These are phyloP conservation scores for Magnusiomyces tetraspermus DNA, from an alignment of 1,139 yeast genomes.

Conservation along the genomic window DNA sequence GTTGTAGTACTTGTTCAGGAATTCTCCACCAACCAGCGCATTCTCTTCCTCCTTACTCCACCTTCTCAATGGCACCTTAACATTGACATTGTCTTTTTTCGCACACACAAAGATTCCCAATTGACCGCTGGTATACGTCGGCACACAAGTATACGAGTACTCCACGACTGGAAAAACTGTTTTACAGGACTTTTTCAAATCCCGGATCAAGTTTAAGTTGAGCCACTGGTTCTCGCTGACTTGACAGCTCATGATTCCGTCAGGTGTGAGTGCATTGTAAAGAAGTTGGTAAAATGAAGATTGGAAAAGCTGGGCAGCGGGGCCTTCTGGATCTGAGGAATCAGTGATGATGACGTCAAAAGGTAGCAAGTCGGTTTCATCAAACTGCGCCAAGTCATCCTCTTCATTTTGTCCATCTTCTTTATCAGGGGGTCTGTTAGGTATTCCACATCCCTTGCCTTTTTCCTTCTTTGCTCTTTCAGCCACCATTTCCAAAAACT, in stretches of 20 bases:
- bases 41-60: constrained; percentile 43
- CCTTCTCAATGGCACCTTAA: constrained; percentile 49
- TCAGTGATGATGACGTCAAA: constrained; percentile 91
- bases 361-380: background rate
- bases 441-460: background rate
- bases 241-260: constrained; percentile 85
- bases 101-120: constrained; percentile 79
- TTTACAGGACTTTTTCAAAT: constrained; percentile 50
- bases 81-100: constrained; percentile 44
- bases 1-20: constrained; percentile 56
- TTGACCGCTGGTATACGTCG: constrained; percentile 95
- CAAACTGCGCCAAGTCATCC: too few species aligned
- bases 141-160: constrained; percentile 82
- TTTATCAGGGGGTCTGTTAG: background rate
- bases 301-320: constrained; percentile 90
- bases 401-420: too few species aligned
- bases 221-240: constrained; percentile 91
- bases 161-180: constrained; percentile 71
- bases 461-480: constrained; percentile 17
- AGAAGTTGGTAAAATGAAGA: constrained; percentile 69
- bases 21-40: too few species aligned
- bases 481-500: constrained; percentile 50
- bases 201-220: constrained; percentile 55
- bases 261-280: constrained; percentile 52
- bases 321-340: constrained; percentile 96